Base-by-base conservation (phyloP, 1,284 basidiomycete species). In the Irpex sp. region DNA sequence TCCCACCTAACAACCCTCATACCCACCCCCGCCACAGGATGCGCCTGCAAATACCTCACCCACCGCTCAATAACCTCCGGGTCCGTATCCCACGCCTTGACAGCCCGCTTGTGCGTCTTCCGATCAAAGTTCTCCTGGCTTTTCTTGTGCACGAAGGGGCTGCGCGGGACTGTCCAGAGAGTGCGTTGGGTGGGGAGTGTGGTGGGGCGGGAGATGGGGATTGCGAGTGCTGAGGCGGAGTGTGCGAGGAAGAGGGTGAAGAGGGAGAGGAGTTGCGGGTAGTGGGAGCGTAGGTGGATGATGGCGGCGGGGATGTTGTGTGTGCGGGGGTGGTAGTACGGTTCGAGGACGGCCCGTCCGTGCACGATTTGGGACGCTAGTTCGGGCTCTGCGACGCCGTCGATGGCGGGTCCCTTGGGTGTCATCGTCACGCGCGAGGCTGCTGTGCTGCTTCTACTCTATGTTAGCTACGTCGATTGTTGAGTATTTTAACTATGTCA, bases 61-160 rank as follows among this genome's bases (percentile, higher is more conserved):
- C 91, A 97, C 61, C 88, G 81, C 57, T 93, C 87, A 5, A 99
- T 82, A 2, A 94, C 89, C 66, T 89, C 85, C 1, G 85, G 81
- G 70, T 96, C 84, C 8, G 95, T 86, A 75, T 99, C 96, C 82
- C 86, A 98, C 0, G 96, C 91, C 77, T 96, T 96, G 79, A 99
- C 88, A 21, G 84, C 85, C 13, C 96, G 84, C 71, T 91, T 92
- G 74, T 97, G 92, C 62, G 92, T 91, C 71, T 82, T 84, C 37
- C 94, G 79, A 77, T 95, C 91, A 75, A 98, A 99, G 79, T 98
- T 98, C 79, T 99, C 96, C 77, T 98, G 96, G 19, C 85, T 82
- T 78, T 97, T 98, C 76, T 99, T 99, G 77, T 97, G 91, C 6
- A 89, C 90, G 76, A 98, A 98, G 3, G 96, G 96, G 3, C 87